Conservation (phyloP, 2,329 filamentous ascomycete genomes). For the Phaeosphaeriaceae sp. region DNA sequence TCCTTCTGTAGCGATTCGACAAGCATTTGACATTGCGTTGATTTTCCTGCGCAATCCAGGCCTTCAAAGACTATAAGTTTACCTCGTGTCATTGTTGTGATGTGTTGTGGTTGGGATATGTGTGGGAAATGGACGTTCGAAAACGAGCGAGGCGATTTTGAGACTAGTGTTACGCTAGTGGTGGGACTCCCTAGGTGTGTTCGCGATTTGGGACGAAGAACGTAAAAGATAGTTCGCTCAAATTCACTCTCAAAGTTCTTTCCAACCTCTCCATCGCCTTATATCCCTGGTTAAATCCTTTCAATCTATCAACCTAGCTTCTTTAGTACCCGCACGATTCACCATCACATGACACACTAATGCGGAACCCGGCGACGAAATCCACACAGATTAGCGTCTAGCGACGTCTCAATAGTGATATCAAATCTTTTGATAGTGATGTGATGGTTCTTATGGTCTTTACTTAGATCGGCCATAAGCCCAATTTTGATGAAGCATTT, state of each 20-base stretch:
- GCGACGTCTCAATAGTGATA: conserved; percentile 19
- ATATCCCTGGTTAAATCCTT: neutral
- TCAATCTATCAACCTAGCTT: neutral
- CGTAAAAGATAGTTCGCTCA: no score
- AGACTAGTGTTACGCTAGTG: no score
- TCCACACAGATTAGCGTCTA: conserved; percentile 3
- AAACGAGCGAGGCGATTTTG: neutral
- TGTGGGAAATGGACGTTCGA: neutral
- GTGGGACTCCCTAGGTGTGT: no score
- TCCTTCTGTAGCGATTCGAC: conserved; percentile 58
- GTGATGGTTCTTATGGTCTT: neutral
- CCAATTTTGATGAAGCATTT: conserved; percentile 22
- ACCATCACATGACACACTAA: neutral
- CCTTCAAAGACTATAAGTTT: conserved; percentile 86
- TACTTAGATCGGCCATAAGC: conserved; percentile 1
- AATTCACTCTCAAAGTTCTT: no score
- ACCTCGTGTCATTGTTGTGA: conserved; percentile 59
- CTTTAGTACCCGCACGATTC: neutral
- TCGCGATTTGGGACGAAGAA: no score
- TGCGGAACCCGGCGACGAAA: no score
- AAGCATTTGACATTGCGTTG: conserved; percentile 81
- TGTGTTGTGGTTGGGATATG: neutral
- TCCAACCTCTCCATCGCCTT: conserved; percentile 1
- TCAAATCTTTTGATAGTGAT: conserved; percentile 16
- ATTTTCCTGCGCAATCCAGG: conserved; percentile 89